Conservation (phyloP, 108 stramenopile species). For the Nitzschia putrida region DNA sequence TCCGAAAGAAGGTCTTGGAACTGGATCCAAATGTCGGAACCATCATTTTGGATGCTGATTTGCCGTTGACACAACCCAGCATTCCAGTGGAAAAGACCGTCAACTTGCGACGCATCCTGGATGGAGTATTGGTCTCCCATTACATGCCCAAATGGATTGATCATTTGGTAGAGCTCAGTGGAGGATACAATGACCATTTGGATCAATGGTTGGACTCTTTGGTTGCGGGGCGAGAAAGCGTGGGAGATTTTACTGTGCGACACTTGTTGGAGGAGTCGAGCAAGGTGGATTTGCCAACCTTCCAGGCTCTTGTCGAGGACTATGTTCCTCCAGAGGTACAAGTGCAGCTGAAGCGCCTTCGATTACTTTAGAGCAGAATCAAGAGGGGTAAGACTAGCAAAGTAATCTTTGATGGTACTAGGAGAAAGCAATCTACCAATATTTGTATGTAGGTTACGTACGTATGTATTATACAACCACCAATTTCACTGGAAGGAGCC, state of each 20-base stretch:
- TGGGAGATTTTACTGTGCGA: slow-evolving; percentile 30
- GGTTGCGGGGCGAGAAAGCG: slow-evolving; percentile 9
- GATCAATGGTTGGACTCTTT: slow-evolving; percentile 42
- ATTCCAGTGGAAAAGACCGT: slow-evolving; percentile 10
- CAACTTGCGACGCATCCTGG: slow-evolving; percentile 29
- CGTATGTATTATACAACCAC: too few species aligned
- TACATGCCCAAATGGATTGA: slow-evolving; percentile 27
- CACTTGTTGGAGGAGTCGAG: slow-evolving; percentile 22
- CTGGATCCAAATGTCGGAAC: slow-evolving; percentile 12
- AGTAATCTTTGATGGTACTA: too few species aligned
- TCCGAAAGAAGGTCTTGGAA: slow-evolving; percentile 21
- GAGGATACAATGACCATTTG: slow-evolving; percentile 44
- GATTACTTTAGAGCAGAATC: too few species aligned
- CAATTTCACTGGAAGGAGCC: too few species aligned
- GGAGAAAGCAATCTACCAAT: too few species aligned
- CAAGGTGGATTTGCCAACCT: slow-evolving; percentile 13
- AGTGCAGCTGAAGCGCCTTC: not conserved
- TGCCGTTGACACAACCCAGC: slow-evolving; percentile 5
- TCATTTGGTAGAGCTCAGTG: slow-evolving; percentile 31
- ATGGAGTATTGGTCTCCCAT: slow-evolving; percentile 20
- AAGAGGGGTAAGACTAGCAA: too few species aligned
- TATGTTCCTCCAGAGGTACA: slow-evolving; percentile 5
- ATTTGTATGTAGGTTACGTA: too few species aligned
- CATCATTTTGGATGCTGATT: slow-evolving; percentile 42
- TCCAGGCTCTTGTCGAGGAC: not conserved